phyloP scores from a whole-genome alignment of 2,329 filamentous ascomycete species.

The Calonectria leucothoes region DNA sequence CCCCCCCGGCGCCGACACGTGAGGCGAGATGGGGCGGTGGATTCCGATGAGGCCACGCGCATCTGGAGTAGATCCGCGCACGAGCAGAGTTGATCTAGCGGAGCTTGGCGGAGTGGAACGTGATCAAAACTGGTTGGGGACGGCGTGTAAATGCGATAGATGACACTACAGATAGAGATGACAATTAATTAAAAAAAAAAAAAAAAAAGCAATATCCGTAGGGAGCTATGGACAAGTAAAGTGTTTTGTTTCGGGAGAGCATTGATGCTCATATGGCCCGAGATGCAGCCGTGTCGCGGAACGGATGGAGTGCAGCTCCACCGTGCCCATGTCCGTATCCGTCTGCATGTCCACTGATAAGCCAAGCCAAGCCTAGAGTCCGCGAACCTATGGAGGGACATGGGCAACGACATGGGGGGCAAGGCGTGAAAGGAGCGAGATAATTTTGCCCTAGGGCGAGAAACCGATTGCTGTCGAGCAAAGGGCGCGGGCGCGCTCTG shows the following conservation, averaged over 20 bases:
- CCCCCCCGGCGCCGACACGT: constrained; percentile 22
- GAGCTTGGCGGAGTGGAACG: background rate
- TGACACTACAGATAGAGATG: background rate
- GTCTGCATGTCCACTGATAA: constrained; percentile 11
- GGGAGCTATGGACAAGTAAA: background rate
- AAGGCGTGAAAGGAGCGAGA: background rate
- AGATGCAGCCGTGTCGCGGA: constrained; percentile 5
- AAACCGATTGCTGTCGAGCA: background rate
- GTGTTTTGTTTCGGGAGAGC: background rate
- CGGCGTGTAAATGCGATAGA: background rate
- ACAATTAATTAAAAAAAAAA: too few relatives aligned
- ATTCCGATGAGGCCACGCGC: constrained; percentile 27
- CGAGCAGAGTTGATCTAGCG: constrained; percentile 10
- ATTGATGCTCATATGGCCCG: background rate
- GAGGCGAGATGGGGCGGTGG: constrained; percentile 25
- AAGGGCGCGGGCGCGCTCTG: background rate
- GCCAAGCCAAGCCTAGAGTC: background rate
- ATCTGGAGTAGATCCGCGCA: constrained; percentile 23
- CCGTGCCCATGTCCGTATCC: background rate
- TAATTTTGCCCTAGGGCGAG: background rate
- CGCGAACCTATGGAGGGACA: background rate
- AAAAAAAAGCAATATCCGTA: too few relatives aligned
- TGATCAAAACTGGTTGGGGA: background rate
- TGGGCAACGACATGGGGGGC: background rate
- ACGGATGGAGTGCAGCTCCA: background rate